phyloP scores from a whole-genome alignment of 2,329 filamentous ascomycete genomes.

The Colletotrichum chlorophyti region DNA sequence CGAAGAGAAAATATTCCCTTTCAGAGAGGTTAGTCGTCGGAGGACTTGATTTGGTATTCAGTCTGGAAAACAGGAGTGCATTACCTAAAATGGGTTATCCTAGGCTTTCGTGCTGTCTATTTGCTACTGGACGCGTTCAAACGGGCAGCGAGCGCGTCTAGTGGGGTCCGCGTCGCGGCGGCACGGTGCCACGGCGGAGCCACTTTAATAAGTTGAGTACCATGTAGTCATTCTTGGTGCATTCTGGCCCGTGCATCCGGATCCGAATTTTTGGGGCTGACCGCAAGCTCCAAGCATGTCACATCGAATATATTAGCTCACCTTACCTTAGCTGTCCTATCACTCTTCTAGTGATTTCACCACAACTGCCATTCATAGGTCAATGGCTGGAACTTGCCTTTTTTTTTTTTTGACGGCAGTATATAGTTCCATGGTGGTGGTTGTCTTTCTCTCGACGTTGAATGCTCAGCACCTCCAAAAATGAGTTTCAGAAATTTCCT shows the following conservation, averaged over 20 bases:
- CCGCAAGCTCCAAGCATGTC: conserved; percentile 10
- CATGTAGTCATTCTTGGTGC: no score
- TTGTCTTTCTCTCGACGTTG: no score
- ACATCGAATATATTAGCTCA: background rate
- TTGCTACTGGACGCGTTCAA: conserved; percentile 19
- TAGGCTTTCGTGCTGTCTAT: background rate
- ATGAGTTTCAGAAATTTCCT: conserved; percentile 23
- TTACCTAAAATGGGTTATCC: conserved; percentile 10
- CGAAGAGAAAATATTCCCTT: background rate
- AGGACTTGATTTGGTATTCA: background rate
- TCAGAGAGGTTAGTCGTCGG: background rate
- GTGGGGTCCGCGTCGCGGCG: conserved; percentile 18
- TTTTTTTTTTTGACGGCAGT: no score
- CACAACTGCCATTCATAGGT: background rate
- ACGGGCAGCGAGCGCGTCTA: conserved; percentile 18
- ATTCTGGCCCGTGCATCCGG: conserved; percentile 12
- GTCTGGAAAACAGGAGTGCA: background rate
- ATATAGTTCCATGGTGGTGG: no score
- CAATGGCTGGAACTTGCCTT: background rate
- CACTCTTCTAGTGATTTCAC: conserved; percentile 2
- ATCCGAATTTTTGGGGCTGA: conserved; percentile 1
- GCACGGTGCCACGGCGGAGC: conserved; percentile 10
- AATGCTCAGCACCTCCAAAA: background rate
- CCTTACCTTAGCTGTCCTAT: background rate
- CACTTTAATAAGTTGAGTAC: no score